Evolutionary conservation across 2,329 filamentous ascomycete genomes (phyloP).

Genomic region (Xylaria polymorpha): DNA sequence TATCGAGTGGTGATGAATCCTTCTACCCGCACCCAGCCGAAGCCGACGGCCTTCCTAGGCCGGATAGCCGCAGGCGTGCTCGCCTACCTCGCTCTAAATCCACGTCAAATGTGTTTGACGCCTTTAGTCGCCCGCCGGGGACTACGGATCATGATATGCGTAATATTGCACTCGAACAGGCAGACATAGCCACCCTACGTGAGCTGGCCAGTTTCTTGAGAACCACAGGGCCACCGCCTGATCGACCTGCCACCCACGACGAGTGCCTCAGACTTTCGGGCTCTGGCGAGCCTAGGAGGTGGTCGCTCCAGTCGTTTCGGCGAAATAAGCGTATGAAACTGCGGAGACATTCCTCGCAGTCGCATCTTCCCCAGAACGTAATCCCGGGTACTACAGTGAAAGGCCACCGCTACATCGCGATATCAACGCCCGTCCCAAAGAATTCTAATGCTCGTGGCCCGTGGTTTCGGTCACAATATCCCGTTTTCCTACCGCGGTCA

Average conservation of each 20-base stretch:
- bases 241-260: slow-evolving; percentile 34
- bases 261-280: slow-evolving; percentile 35
- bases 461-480: slow-evolving; percentile 43
- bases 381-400: slow-evolving; percentile 37
- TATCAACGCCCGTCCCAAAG: slow-evolving; percentile 31
- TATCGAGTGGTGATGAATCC: slow-evolving; percentile 38
- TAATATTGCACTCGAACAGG: slow-evolving; percentile 37
- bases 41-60: slow-evolving; percentile 28
- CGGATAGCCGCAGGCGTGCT: slow-evolving; percentile 27
- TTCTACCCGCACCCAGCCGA: slow-evolving; percentile 35
- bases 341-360: slow-evolving; percentile 28
- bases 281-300: slow-evolving; percentile 23
- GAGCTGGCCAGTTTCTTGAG: slow-evolving; percentile 43
- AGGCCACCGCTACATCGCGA: slow-evolving; percentile 39
- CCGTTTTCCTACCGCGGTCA: slow-evolving; percentile 35
- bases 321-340: slow-evolving; percentile 39
- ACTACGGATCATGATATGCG: slow-evolving; percentile 27
- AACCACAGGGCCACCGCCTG: slow-evolving; percentile 41
- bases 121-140: slow-evolving; percentile 8
- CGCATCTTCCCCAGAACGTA: slow-evolving; percentile 37
- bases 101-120: slow-evolving; percentile 45
- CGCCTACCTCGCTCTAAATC: slow-evolving; percentile 46
- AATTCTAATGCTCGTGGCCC: slow-evolving; percentile 28
- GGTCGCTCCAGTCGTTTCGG: slow-evolving; percentile 42
- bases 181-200: slow-evolving; percentile 39